Evolutionary conservation across 495 filamentous ascomycete species (phyloP), one percentile per base, ranked within the genome.

Genomic region (Penicillium antarcticum): DNA sequence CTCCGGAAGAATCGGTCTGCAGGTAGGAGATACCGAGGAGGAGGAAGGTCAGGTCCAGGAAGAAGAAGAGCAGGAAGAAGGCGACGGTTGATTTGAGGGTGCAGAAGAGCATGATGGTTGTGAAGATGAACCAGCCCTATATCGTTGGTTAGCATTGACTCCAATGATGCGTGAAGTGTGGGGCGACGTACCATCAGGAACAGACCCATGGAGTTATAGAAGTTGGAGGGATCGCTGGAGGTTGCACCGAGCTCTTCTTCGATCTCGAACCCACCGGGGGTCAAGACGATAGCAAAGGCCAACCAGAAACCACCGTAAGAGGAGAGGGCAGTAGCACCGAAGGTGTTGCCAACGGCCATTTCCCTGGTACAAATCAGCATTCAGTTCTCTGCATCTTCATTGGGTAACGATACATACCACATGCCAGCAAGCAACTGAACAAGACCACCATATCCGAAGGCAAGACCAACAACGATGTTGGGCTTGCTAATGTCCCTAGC

Each of bases 261-360:
- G 37, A 91, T 87, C 14, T 79, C 63, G 59, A 88, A 87, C 24
- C 86, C 87, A 52, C 84, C 81, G 1, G 91, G 89, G 23, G 92
- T 96, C 59, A 96, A 73, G 61, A 95, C 80, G 74, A 97, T 89
- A 59, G 80, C 94, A 65, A 88, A 92, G 23, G 90, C 80, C 61
- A 98, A 77, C 94, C 94, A 98, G 84, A 98, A 98, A 57, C 92
- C 94, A 58, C 94, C 94, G 69, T 92, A 98, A 5, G 94, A 97
- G 9, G 91, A 94, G 56, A 98, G 81, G 44, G 94, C 94, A 45
- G 92, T 97, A 48, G 92, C 94, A 85, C 91, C 94, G 54, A 98
- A 98, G 36, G 94, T 96, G 83, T 95, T 97, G 53, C 92, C 94
- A 8, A 95, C 83, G 48, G 92, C 94, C 91, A 96, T 96, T 82